Base-by-base conservation (phyloP, 2,329 filamentous ascomycete genomes). In the Colletotrichum liaoningense region DNA sequence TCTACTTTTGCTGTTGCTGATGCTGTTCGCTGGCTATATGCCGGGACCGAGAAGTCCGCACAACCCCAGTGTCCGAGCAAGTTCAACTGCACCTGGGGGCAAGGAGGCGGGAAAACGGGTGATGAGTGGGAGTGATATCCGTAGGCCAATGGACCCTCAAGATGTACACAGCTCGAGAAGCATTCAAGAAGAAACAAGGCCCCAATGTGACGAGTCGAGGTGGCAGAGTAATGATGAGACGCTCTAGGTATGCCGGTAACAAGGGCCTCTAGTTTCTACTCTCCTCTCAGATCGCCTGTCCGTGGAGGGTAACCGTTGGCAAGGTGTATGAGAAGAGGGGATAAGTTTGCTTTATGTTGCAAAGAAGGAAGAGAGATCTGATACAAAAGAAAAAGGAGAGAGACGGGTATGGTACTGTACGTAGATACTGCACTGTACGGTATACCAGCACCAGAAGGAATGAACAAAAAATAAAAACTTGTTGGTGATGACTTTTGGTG, bases 151-250 rank as follows among this genome's bases (percentile, higher is more conserved):
- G 38, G 59, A 59, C 12, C 59, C 59, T 9, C 66, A 59, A 64
- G 54, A 64, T 26, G 54, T 28, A 55, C 26, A 69, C 42, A 42
- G 57, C 46, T 30, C 19, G 19, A 33, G 35, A 65, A 58, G 67
- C 58, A 65, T 46, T 60, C 66, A 62, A 60, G 14, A 73, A 73
- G 70, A 73, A 73, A 67, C 70, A 73, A 73, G 59, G 70, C 60
- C 62, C 35, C 57, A n/a, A 73, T 70, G 70, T 70, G 70, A 73
- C 66, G 8, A 46, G 70, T 73, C 70, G 70, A 73, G 55, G 30
- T 9, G 30, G 54, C 59, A 22, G 38, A 52, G 42, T 14, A 63
- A 72, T n/a, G 66, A 59, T 49, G 69, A 72, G 65, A 69, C 54
- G 69, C 33, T 59, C 52, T 35, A 52, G 42, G 64, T 63, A 64